A percentile compares a stretch with the other conserved stretches of the same genome.
Evolutionary conservation across 768 basidiomycete species (phyloP).

Genomic region (Lactifluus rugatus): DNA sequence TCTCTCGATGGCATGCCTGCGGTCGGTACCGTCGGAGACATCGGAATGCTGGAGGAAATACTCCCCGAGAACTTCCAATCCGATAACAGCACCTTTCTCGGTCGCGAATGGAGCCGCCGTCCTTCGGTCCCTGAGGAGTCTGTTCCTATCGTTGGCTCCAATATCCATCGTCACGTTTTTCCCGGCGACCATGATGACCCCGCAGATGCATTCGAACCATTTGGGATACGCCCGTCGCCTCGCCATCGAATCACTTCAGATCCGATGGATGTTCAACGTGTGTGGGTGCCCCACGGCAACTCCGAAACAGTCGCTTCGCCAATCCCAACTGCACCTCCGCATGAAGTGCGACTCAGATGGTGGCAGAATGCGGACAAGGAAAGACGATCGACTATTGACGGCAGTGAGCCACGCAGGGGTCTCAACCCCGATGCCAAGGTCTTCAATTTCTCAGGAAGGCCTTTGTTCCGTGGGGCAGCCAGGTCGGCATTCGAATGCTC

Average conservation of each 20-base stretch:
- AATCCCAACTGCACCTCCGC: slow-evolving; percentile 12
- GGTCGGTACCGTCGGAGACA: slow-evolving; percentile 23
- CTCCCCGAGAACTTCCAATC: slow-evolving; percentile 41
- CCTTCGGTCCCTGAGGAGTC: not conserved
- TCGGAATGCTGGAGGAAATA: slow-evolving; percentile 23
- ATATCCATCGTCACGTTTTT: slow-evolving; percentile 11
- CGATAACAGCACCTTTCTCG: slow-evolving; percentile 42
- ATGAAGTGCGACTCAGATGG: slow-evolving; percentile 11
- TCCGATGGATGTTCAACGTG: slow-evolving; percentile 21
- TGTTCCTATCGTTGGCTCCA: slow-evolving; percentile 14
- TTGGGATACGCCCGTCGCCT: slow-evolving; percentile 33
- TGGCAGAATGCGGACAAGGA: slow-evolving; percentile 7
- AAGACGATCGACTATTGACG: slow-evolving; percentile 24
- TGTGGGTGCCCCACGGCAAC: slow-evolving; percentile 16
- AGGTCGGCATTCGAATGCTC: slow-evolving; percentile 19
- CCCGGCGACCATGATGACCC: slow-evolving; percentile 23
- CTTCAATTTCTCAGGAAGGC: slow-evolving; percentile 44
- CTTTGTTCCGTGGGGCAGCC: slow-evolving; percentile 18
- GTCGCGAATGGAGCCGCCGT: slow-evolving; percentile 40
- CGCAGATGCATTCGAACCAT: slow-evolving; percentile 36
- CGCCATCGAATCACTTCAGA: slow-evolving; percentile 23
- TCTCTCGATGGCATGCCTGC: slow-evolving; percentile 29
- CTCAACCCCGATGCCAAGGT: slow-evolving; percentile 84
- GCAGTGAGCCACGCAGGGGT: slow-evolving; percentile 42
- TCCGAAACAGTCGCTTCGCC: slow-evolving; percentile 21